phyloP scores from a whole-genome alignment of 2,329 filamentous ascomycete genomes.

The Aspergillus sp. region DNA sequence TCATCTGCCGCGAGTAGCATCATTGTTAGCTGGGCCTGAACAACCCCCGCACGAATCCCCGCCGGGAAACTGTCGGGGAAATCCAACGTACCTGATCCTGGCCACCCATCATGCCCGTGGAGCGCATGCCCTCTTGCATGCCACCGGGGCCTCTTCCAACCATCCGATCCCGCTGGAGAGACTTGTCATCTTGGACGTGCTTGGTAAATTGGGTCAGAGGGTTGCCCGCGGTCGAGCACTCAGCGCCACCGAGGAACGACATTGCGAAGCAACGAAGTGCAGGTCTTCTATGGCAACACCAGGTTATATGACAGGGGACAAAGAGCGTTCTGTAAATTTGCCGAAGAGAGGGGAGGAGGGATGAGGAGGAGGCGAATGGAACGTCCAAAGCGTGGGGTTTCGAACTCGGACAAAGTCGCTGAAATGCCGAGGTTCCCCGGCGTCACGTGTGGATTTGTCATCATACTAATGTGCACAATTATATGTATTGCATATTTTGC shows the following conservation, averaged over 20 bases:
- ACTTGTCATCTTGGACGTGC: constrained; percentile 93
- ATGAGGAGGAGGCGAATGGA: constrained; percentile 3
- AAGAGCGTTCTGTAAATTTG: neutral
- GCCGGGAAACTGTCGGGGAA: neutral
- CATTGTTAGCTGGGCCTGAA: constrained; percentile 1
- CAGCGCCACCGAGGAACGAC: constrained; percentile 92
- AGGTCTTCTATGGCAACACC: neutral
- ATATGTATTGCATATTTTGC: too few species aligned
- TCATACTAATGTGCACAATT: too few species aligned
- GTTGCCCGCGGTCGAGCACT: constrained; percentile 94
- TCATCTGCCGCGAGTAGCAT: constrained; percentile 52
- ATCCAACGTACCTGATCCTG: constrained; percentile 57
- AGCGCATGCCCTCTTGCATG: constrained; percentile 68
- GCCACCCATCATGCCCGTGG: constrained; percentile 55
- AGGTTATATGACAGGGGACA: neutral
- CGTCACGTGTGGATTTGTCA: constrained; percentile 12
- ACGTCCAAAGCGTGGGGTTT: constrained; percentile 16
- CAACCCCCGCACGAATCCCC: constrained; percentile 2
- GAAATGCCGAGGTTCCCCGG: constrained; percentile 14
- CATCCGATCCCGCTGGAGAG: constrained; percentile 80
- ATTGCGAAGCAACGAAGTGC: constrained; percentile 41
- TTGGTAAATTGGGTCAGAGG: constrained; percentile 96
- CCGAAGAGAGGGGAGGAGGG: constrained; percentile 1
- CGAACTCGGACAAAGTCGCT: constrained; percentile 8
- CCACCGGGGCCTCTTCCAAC: constrained; percentile 63